Conservation (phyloP, 371 early-diverging fungal genomes). For the Apophysomyces elegans region DNA sequence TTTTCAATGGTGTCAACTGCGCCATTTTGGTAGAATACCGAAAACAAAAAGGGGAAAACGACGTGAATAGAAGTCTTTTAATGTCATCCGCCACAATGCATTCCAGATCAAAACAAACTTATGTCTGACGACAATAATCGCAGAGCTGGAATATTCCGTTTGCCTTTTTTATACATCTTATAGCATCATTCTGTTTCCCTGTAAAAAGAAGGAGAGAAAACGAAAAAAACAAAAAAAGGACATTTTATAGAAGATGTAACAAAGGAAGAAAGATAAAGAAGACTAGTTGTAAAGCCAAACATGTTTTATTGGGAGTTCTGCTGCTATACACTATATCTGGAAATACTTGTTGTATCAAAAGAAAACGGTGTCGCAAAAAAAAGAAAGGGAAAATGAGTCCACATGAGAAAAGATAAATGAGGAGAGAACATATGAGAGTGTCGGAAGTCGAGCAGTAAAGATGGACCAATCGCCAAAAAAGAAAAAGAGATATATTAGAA, state of each 20-base stretch:
- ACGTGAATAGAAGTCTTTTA: not conserved
- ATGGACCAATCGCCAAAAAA: too few relatives aligned
- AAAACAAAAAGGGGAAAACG: not conserved
- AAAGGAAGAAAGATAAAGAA: constrained; percentile 16
- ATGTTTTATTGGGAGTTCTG: too few relatives aligned
- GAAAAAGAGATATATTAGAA: too few relatives aligned
- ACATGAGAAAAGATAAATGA: not conserved
- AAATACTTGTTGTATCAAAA: too few relatives aligned
- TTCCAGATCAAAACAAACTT: constrained; percentile 9
- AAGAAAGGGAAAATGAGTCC: not conserved
- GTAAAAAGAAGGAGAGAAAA: not conserved
- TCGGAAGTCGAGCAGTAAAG: too few relatives aligned
- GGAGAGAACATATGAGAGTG: too few relatives aligned
- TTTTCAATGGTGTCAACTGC: constrained; percentile 43
- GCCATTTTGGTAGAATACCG: constrained; percentile 23
- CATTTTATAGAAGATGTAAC: not conserved
- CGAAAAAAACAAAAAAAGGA: not conserved
- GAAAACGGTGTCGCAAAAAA: not conserved
- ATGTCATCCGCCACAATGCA: constrained; percentile 4
- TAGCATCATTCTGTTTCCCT: not conserved
- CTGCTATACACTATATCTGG: too few relatives aligned
- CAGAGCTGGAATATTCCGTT: not conserved
- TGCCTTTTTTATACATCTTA: not conserved
- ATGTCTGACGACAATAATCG: too few relatives aligned
- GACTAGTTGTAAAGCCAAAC: not conserved